Percentiles rank a stretch among this genome's conserved stretches.
Conservation (phyloP, 2,329 filamentous ascomycete species). For the Colletotrichum brevisporum region DNA sequence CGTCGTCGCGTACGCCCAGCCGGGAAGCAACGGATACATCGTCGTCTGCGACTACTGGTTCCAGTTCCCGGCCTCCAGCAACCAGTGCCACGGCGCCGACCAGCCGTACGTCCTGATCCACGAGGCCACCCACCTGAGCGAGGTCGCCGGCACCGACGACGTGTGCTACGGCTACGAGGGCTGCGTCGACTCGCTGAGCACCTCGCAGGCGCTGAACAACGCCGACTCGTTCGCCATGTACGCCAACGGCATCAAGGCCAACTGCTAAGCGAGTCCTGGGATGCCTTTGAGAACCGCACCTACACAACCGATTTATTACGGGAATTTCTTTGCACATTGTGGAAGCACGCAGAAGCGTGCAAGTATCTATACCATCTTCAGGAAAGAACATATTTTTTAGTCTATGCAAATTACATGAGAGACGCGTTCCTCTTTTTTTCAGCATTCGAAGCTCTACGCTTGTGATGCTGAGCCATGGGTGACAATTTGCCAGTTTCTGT, state of each 20-base stretch:
- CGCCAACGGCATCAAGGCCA: slow-evolving; percentile 30
- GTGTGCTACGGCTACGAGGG: slow-evolving; percentile 46
- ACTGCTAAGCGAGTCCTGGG: neutral
- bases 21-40: slow-evolving; percentile 64
- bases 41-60: slow-evolving; percentile 75
- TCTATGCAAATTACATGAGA: too few relatives aligned
- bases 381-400: too few relatives aligned
- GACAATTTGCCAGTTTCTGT: too few relatives aligned
- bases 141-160: slow-evolving; percentile 65
- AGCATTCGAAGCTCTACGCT: too few relatives aligned
- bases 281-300: too few relatives aligned
- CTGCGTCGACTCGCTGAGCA: slow-evolving; percentile 28
- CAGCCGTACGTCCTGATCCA: slow-evolving; percentile 76
- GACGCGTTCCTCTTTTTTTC: too few relatives aligned
- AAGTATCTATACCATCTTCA: too few relatives aligned
- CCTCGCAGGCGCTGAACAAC: slow-evolving; percentile 36
- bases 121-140: slow-evolving; percentile 74
- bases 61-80: slow-evolving; percentile 62
- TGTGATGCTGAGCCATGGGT: too few relatives aligned
- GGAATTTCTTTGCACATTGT: too few relatives aligned
- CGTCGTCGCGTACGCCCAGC: slow-evolving; percentile 74
- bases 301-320: too few relatives aligned
- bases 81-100: slow-evolving; percentile 64
- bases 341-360: too few relatives aligned
- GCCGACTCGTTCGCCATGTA: slow-evolving; percentile 42